Percentiles rank a stretch among this genome's conserved stretches.
phyloP scores from a whole-genome alignment of 441 rosid genomes.

The Theobroma grandiflorum region DNA sequence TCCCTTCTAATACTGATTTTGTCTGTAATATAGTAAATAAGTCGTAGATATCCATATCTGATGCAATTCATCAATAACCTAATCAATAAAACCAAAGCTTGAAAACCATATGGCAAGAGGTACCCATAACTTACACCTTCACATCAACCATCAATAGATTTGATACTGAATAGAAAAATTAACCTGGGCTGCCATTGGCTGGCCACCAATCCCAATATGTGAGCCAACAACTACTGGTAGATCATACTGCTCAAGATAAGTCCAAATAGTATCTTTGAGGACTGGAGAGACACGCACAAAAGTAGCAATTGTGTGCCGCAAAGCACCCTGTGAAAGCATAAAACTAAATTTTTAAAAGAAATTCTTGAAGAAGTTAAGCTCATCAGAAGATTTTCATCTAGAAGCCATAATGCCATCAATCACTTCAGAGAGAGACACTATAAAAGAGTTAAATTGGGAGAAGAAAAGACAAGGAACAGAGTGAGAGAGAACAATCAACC shows the following conservation, averaged over 20 bases:
- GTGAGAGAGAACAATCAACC: conserved; percentile 50
- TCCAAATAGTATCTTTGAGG: conserved; percentile 84
- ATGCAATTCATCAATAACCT: conserved; percentile 17
- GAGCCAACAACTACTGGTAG: conserved; percentile 90
- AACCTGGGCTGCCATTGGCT: conserved; percentile 75
- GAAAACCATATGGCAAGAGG: neutral
- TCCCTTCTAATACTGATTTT: neutral
- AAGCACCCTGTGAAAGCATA: conserved; percentile 76
- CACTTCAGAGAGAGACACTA: conserved; percentile 14
- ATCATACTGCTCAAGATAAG: conserved; percentile 94
- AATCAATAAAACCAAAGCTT: neutral
- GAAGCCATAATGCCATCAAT: conserved; percentile 23
- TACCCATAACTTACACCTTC: neutral
- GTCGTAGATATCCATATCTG: conserved; percentile 5
- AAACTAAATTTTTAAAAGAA: neutral
- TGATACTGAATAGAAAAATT: conserved; percentile 32
- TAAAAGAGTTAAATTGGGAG: neutral
- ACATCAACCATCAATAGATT: neutral
- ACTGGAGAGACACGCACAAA: conserved; percentile 79
- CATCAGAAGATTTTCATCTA: neutral
- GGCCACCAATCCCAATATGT: conserved; percentile 58
- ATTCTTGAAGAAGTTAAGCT: neutral
- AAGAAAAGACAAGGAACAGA: neutral
- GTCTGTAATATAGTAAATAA: neutral
- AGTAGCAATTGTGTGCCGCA: conserved; percentile 83